These are phyloP conservation scores for Microascus cirrosus DNA, from an alignment of 2,329 filamentous ascomycete species.

Conservation along the genomic window DNA sequence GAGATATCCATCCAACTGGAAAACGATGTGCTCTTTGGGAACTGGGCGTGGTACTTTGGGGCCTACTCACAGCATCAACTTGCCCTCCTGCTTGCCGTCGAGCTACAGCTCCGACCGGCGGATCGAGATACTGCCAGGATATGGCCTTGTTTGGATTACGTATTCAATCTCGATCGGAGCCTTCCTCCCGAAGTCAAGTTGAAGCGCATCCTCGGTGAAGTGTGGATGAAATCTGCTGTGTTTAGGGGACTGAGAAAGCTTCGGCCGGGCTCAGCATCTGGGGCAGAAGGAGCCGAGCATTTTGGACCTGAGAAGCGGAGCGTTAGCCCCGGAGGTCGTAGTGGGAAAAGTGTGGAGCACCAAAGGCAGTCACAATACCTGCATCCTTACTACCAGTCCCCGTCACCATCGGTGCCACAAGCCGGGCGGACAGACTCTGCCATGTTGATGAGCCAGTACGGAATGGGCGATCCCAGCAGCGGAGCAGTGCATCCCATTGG, in stretches of 20 bases:
- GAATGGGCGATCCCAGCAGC: slow-evolving; percentile 6
- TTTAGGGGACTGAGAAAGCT: slow-evolving; percentile 23
- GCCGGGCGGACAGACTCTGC: neutral
- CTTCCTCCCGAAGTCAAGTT: slow-evolving; percentile 45
- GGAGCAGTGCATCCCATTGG: neutral
- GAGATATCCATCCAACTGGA: slow-evolving; percentile 36
- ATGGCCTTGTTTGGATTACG: slow-evolving; percentile 61
- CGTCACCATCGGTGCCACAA: neutral
- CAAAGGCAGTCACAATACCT: neutral
- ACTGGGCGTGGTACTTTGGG: slow-evolving; percentile 61
- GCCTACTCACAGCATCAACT: slow-evolving; percentile 65
- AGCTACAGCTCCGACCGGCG: slow-evolving; percentile 49
- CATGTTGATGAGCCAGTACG: neutral
- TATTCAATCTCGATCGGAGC: slow-evolving; percentile 49
- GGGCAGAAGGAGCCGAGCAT: neutral
- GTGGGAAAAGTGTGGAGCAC: neutral
- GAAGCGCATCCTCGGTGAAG: slow-evolving; percentile 47
- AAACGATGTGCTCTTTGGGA: slow-evolving; percentile 30
- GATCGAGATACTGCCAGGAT: slow-evolving; percentile 52
- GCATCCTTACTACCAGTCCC: neutral
- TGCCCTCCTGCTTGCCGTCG: slow-evolving; percentile 56
- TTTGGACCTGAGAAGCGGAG: neutral
- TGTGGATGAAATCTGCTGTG: slow-evolving; percentile 40
- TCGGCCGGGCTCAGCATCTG: neutral
- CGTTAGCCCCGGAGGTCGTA: neutral